Evolutionary conservation across 148 eudicot genomes (phyloP).

Genomic region (Fagopyrum tataricum): DNA sequence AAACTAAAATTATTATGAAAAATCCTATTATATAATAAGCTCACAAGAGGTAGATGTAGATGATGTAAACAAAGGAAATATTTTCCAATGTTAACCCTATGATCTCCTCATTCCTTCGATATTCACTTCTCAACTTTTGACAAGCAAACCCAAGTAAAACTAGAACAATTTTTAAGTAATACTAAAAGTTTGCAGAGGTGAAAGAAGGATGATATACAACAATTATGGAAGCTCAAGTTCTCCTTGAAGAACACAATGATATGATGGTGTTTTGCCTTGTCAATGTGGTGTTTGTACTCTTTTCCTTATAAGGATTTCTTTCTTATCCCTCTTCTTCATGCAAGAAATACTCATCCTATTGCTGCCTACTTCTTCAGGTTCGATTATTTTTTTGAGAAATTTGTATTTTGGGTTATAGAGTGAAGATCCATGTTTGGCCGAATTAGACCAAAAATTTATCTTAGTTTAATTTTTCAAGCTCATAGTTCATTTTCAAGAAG

Average conservation of each 20-base stretch:
- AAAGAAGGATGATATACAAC: conserved; percentile 31
- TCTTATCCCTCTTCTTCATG: conserved; percentile 37
- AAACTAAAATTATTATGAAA: no score
- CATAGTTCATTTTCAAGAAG: not conserved
- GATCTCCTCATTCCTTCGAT: no score
- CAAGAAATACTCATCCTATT: conserved; percentile 23
- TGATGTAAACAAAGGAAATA: no score
- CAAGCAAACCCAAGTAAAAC: no score
- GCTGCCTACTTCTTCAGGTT: conserved; percentile 31
- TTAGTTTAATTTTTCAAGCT: not conserved
- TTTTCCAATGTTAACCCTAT: no score
- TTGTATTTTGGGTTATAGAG: not conserved
- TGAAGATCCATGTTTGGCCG: not conserved
- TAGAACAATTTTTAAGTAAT: no score
- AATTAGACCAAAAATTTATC: no score
- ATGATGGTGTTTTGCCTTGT: conserved; percentile 45
- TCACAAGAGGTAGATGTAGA: no score
- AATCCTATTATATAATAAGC: no score
- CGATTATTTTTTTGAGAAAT: not conserved
- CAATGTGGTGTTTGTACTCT: conserved; percentile 53
- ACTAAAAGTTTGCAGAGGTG: no score
- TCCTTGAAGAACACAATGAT: conserved; percentile 80
- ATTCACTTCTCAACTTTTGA: no score
- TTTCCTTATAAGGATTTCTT: conserved; percentile 54
- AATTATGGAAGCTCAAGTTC: conserved; percentile 32